A percentile compares a stretch with the other conserved stretches of the same genome.
Conservation (phyloP, 2,329 filamentous ascomycete genomes). For the Aspergillus carbonarius region DNA sequence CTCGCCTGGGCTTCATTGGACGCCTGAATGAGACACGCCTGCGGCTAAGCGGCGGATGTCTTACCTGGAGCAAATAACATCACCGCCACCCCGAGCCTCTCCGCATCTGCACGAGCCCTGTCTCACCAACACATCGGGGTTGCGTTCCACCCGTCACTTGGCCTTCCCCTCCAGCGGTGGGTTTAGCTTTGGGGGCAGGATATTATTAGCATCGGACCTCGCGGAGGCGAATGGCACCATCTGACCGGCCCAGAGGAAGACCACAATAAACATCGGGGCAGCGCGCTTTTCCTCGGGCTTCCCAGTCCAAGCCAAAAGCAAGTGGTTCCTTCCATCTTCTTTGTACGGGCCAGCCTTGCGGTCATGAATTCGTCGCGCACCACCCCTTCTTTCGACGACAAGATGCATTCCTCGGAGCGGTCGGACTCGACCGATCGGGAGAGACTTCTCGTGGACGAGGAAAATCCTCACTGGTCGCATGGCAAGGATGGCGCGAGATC, state of each 20-base stretch:
- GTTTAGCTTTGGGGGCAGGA: not conserved
- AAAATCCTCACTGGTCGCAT: constrained; percentile 5
- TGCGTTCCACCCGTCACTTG: constrained; percentile 4
- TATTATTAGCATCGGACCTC: constrained; percentile 4
- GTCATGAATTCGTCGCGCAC: not conserved
- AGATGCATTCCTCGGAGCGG: not conserved
- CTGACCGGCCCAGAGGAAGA: not conserved
- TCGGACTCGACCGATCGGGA: not conserved
- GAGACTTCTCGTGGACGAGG: constrained; percentile 7
- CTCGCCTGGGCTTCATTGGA: not conserved
- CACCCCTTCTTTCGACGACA: constrained; percentile 1
- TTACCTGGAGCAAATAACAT: constrained; percentile 1
- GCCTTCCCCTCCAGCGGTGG: not conserved
- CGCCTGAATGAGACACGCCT: not conserved
- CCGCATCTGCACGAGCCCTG: constrained; percentile 4
- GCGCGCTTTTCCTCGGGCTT: not conserved
- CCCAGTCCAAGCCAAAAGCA: not conserved
- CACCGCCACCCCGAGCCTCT: not conserved
- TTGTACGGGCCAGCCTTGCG: not conserved
- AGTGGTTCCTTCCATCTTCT: not conserved
- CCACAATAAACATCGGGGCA: not conserved
- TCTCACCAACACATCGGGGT: not conserved
- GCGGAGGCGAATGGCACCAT: not conserved
- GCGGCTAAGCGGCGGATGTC: constrained; percentile 7
- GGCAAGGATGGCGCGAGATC: not conserved